Percentiles rank a stretch among this genome's conserved stretches.
phyloP scores from a whole-genome alignment of 2,329 filamentous ascomycete genomes.

The Aspergillus sp. region DNA sequence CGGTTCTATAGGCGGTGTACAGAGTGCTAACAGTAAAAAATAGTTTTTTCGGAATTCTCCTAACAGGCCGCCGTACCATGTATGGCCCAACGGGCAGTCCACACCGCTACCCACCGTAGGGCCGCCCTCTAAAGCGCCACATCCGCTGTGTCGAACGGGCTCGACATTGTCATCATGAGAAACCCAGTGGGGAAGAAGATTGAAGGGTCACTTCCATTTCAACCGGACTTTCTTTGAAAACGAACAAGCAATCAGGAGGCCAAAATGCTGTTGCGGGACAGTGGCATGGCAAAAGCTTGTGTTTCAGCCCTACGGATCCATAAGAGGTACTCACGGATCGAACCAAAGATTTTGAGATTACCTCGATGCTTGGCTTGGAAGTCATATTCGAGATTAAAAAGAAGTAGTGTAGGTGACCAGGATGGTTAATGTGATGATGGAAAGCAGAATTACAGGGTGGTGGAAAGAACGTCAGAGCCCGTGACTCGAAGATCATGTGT shows the following conservation, averaged over 20 bases:
- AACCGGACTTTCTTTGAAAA: background rate
- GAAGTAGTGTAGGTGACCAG: background rate
- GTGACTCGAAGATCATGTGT: background rate
- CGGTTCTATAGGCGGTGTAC: too few relatives aligned
- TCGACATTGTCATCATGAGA: background rate
- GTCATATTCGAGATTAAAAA: background rate
- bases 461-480: background rate
- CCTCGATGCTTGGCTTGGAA: background rate
- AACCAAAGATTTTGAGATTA: background rate
- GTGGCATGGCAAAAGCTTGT: conserved; percentile 2
- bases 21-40: too few relatives aligned
- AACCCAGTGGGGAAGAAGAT: background rate
- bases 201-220: background rate
- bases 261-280: background rate
- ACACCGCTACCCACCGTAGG: background rate
- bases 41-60: too few relatives aligned
- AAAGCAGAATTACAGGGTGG: background rate
- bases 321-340: background rate
- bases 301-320: conserved; percentile 3
- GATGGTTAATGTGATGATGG: background rate
- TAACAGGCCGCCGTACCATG: background rate
- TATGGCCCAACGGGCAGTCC: background rate
- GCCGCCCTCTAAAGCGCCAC: too few relatives aligned
- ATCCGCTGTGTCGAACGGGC: background rate
- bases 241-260: background rate